These are phyloP conservation scores for Penicillium verhagenii DNA, from an alignment of 495 filamentous ascomycete species.

Conservation along the genomic window DNA sequence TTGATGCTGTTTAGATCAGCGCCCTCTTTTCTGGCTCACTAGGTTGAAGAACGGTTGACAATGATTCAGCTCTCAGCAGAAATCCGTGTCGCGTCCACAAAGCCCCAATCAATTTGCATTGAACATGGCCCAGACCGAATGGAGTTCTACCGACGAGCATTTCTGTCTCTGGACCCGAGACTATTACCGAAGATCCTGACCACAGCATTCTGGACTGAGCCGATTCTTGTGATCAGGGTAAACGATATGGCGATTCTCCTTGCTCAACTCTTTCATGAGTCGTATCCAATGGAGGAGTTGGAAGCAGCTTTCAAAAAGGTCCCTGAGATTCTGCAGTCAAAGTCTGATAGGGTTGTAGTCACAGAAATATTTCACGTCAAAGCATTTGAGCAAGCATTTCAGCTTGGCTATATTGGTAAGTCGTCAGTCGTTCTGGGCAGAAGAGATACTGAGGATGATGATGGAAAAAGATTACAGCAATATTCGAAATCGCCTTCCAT, in stretches of 20 bases:
- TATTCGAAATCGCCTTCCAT: too few species aligned
- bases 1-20: too few species aligned
- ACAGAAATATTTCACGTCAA: slow-evolving; percentile 3
- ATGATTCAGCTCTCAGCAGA: too few species aligned
- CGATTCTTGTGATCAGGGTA: not conserved
- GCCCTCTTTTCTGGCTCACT: too few species aligned
- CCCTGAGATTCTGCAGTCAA: not conserved
- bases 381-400: not conserved
- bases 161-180: not conserved
- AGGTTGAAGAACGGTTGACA: too few species aligned
- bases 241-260: not conserved
- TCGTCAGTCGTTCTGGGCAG: not conserved
- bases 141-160: not conserved
- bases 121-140: not conserved
- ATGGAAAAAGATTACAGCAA: not conserved
- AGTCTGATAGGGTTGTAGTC: not conserved
- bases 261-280: not conserved
- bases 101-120: not conserved
- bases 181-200: not conserved
- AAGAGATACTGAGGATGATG: not conserved
- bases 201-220: not conserved
- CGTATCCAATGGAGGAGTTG: not conserved
- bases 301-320: not conserved
- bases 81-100: not conserved
- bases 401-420: not conserved